phyloP scores from a whole-genome alignment of 2,329 filamentous ascomycete species.

The Thermoascus crustaceus region DNA sequence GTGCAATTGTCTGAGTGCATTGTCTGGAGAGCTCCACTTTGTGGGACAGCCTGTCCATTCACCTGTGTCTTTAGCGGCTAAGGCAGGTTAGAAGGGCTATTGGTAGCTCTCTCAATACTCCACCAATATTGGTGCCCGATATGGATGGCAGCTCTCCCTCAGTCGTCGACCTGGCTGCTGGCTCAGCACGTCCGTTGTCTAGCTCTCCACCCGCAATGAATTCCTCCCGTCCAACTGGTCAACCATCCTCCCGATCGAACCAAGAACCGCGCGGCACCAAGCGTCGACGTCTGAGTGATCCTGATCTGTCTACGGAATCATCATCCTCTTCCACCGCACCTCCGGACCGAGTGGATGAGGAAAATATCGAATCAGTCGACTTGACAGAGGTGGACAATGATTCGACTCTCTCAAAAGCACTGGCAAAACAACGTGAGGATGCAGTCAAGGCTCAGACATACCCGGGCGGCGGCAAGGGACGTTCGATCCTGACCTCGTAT shows the following conservation, averaged over 20 bases:
- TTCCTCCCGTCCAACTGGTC: neutral
- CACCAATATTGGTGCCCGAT: neutral
- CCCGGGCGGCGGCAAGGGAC: constrained; percentile 20
- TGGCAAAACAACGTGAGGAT: constrained; percentile 47
- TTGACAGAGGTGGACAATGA: constrained; percentile 39
- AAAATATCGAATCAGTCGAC: constrained; percentile 43
- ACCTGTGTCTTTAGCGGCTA: too few species aligned
- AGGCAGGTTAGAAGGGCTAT: too few species aligned
- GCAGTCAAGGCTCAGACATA: constrained; percentile 40
- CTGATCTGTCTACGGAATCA: constrained; percentile 7
- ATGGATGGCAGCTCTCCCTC: constrained; percentile 12
- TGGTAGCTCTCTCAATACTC: neutral
- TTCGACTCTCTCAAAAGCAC: constrained; percentile 33
- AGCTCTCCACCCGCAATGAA: neutral
- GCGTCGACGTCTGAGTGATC: constrained; percentile 7
- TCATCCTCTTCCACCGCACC: constrained; percentile 9
- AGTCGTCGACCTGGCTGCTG: constrained; percentile 11
- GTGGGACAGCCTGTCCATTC: too few species aligned
- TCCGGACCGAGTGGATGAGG: constrained; percentile 4
- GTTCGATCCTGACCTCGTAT: constrained; percentile 39
- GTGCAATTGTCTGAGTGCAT: too few species aligned
- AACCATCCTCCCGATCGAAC: neutral
- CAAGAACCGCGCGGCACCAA: constrained; percentile 9
- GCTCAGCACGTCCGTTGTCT: neutral
- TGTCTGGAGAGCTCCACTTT: too few species aligned